Conservation (phyloP, 345 rosid genomes). For the Gossypium anomalum region DNA sequence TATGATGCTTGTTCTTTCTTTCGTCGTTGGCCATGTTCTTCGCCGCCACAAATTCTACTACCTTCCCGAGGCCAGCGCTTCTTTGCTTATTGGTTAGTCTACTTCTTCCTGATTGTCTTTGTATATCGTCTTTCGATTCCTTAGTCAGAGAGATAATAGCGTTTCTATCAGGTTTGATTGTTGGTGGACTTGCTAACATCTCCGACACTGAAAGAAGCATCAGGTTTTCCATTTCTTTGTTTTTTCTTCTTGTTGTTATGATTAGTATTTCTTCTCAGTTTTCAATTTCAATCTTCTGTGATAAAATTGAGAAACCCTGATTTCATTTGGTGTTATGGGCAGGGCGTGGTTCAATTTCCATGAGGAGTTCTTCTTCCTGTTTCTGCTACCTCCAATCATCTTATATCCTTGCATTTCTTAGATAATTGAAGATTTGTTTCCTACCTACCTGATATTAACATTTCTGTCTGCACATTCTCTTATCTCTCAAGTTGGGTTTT, state of each 20-base stretch:
- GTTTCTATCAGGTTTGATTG: constrained; percentile 56
- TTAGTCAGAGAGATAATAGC: not conserved
- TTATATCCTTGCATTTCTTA: constrained; percentile 64
- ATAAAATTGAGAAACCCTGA: not conserved
- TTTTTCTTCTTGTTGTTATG: not conserved
- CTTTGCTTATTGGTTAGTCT: constrained; percentile 78
- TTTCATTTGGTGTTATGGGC: constrained; percentile 10
- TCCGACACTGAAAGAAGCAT: constrained; percentile 87
- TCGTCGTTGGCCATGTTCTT: constrained; percentile 93
- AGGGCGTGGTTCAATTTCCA: constrained; percentile 99
- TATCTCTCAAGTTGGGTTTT: not conserved
- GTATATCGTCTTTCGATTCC: not conserved
- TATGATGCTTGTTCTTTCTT: constrained; percentile 99
- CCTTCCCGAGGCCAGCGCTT: constrained; percentile 97
- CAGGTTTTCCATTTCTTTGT: constrained; percentile 39
- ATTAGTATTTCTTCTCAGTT: not conserved
- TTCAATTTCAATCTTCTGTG: not conserved
- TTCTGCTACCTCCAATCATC: constrained; percentile 92
- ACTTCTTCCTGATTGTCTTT: not conserved
- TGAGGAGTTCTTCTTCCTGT: constrained; percentile 93
- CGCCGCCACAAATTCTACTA: constrained; percentile 95
- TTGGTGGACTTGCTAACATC: constrained; percentile 88
- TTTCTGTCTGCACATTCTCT: not conserved
- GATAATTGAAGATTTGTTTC: constrained; percentile 4
- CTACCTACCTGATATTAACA: not conserved